Evolutionary conservation across 1,284 basidiomycete species (phyloP), one percentile per base, ranked within the genome.

Genomic region (Pseudozyma flocculosa): DNA sequence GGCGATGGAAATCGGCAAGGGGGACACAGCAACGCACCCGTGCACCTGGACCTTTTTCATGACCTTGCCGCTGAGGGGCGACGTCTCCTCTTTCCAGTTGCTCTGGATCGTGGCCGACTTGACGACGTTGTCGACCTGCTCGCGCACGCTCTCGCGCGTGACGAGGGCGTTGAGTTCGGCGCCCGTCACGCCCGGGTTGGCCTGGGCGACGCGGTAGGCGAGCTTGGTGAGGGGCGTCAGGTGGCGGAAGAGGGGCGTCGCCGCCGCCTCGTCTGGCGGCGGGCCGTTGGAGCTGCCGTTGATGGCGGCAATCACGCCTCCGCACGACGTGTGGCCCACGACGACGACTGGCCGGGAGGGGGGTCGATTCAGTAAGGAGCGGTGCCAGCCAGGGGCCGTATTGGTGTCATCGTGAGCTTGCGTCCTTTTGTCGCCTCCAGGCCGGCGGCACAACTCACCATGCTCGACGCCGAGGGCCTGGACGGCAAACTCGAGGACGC

Each of bases 401-500:
- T n/a, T n/a, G n/a, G n/a, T n/a, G n/a, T n/a, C n/a, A n/a, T n/a
- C n/a, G n/a, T n/a, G n/a, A n/a, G n/a, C n/a, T n/a, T n/a, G n/a
- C n/a, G n/a, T n/a, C n/a, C n/a, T n/a, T n/a, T n/a, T n/a, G n/a
- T n/a, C n/a, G n/a, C n/a, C n/a, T n/a, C n/a, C n/a, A n/a, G n/a
- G n/a, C n/a, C n/a, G n/a, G n/a, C n/a, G n/a, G n/a, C n/a, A n/a
- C n/a, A 14, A 83, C 83, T 73, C 73, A 90, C 89, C 84, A 80
- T 96, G 88, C 78, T 89, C 83, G 39, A 93, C 87, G 51, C 88
- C 87, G 53, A 95, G 82, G 65, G 84, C 81, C 62, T 85, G 83
- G 37, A 96, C 82, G 9, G 89, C 92, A 78, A 88, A 96, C 9
- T 85, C 82, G 57, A 97, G 83, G 2, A 91, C 88, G 1, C 90